A percentile compares a stretch with the other conserved stretches of the same genome.
Evolutionary conservation across 2,329 filamentous ascomycete genomes (phyloP).

Genomic region (Botrytis sinoallii): DNA sequence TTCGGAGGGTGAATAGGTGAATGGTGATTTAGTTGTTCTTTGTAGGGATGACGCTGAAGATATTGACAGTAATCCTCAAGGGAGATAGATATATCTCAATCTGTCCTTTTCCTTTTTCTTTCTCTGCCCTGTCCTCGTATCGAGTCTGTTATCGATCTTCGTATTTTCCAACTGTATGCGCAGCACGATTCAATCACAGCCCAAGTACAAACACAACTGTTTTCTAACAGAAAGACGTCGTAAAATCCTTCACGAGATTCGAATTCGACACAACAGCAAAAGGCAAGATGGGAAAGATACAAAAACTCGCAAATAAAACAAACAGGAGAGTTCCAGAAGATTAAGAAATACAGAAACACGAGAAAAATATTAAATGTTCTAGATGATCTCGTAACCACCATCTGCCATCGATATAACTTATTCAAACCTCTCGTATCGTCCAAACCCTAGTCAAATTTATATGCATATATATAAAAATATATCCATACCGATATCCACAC

Average conservation of each 20-base stretch:
- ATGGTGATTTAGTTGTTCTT: background rate
- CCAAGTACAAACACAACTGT: background rate
- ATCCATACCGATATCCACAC: background rate
- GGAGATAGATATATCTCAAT: background rate
- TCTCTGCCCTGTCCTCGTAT: background rate
- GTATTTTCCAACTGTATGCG: background rate
- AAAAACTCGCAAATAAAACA: background rate
- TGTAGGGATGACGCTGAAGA: background rate
- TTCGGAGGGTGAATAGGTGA: background rate
- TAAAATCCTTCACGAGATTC: background rate
- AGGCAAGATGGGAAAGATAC: background rate
- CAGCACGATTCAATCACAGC: background rate
- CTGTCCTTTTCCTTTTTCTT: background rate
- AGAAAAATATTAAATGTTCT: background rate
- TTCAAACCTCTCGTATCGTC: background rate
- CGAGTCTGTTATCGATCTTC: background rate
- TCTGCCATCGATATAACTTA: background rate
- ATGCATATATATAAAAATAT: background rate
- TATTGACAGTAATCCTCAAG: background rate
- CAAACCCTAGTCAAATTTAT: background rate
- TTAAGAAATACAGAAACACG: background rate
- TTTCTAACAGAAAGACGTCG: background rate
- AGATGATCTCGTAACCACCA: background rate
- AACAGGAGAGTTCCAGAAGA: no score
- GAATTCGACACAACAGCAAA: background rate